A percentile compares a stretch with the other conserved stretches of the same genome.
Evolutionary conservation across 2,329 filamentous ascomycete species (phyloP).

Genomic region (Ceratocystiopsis sp.): DNA sequence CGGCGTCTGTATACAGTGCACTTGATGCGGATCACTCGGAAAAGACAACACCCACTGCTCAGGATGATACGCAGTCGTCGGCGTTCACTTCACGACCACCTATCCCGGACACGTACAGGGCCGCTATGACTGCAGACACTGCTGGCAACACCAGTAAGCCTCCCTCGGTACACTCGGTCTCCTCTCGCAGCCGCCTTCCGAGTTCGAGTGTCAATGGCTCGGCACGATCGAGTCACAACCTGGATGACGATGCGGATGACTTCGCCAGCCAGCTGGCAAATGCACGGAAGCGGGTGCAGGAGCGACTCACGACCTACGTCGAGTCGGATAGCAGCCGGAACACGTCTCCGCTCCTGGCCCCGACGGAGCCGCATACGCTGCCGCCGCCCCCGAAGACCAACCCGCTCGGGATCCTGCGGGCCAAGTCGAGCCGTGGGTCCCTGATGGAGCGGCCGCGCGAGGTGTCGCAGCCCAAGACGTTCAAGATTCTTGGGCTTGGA

Average conservation of each 20-base stretch:
- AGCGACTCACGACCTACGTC: constrained; percentile 52
- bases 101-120: background rate
- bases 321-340: constrained; percentile 38
- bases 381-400: constrained; percentile 26
- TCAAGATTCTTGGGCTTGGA: constrained; percentile 44
- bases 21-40: background rate
- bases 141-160: background rate
- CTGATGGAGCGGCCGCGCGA: constrained; percentile 31
- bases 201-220: constrained; percentile 1
- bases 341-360: constrained; percentile 23
- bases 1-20: constrained; percentile 3
- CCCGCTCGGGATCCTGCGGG: constrained; percentile 44
- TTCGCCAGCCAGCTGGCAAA: constrained; percentile 58
- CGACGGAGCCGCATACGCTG: constrained; percentile 19
- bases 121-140: too few species aligned
- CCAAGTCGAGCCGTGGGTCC: constrained; percentile 52
- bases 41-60: background rate
- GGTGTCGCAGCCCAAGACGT: constrained; percentile 31
- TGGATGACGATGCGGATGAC: constrained; percentile 43
- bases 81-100: background rate
- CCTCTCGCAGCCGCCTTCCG: constrained; percentile 36
- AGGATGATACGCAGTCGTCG: too few species aligned
- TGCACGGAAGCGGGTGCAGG: constrained; percentile 52
- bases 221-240: constrained; percentile 15
- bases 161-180: constrained; percentile 27